phyloP scores from a whole-genome alignment of 2,329 filamentous ascomycete species.

The Apiospora sp. region DNA sequence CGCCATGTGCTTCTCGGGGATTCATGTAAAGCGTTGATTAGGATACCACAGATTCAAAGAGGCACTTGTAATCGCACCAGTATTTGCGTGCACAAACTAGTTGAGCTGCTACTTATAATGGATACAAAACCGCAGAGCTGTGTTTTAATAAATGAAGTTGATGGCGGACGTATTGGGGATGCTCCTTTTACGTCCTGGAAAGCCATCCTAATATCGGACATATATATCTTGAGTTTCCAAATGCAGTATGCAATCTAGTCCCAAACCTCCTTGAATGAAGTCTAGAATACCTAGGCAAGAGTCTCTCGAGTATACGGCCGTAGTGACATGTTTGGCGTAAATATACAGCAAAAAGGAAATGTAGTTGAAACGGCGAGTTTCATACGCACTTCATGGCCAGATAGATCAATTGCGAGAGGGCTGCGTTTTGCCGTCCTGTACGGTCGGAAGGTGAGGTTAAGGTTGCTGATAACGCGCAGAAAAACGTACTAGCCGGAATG shows the following conservation, averaged over 20 bases:
- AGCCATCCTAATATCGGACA: background rate
- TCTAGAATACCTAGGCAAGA: too few species aligned
- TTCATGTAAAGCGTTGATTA: slow-evolving; percentile 27
- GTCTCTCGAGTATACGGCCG: too few species aligned
- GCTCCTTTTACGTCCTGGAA: background rate
- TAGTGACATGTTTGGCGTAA: too few species aligned
- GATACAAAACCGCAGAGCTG: background rate
- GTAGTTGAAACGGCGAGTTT: too few species aligned
- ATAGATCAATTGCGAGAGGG: too few species aligned
- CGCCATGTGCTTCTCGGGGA: slow-evolving; percentile 16
- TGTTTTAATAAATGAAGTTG: background rate
- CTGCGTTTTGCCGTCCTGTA: too few species aligned
- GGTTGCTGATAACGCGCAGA: too few species aligned
- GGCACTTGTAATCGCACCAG: slow-evolving; percentile 18
- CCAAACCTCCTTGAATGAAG: too few species aligned
- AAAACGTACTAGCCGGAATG: too few species aligned
- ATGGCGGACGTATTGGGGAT: background rate
- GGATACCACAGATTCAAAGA: slow-evolving; percentile 27
- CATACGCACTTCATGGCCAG: too few species aligned
- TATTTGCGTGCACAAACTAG: slow-evolving; percentile 2
- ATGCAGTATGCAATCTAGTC: background rate
- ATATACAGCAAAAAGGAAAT: too few species aligned
- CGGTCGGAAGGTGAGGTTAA: too few species aligned
- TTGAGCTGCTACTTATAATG: slow-evolving; percentile 10
- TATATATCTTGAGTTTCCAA: background rate